Conservation (phyloP, 2,329 filamentous ascomycete species). For the Diaporthe sp. region DNA sequence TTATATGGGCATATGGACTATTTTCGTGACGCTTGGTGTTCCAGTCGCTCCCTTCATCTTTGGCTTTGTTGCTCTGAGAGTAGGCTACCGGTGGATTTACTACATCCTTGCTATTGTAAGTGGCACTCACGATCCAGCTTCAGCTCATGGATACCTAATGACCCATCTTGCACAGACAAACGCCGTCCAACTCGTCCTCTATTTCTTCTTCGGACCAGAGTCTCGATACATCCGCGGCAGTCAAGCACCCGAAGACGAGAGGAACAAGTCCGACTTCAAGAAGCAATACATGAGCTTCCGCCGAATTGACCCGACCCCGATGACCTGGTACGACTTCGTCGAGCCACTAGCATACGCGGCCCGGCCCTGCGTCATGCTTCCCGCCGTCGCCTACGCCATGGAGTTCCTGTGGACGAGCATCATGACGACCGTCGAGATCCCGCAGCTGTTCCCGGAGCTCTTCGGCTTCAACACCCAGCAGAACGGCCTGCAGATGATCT, state of each 20-base stretch:
- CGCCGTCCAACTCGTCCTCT: conserved; percentile 66
- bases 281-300: conserved; percentile 57
- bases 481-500: conserved; percentile 69
- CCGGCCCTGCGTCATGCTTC: conserved; percentile 62
- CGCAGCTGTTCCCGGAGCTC: conserved; percentile 66
- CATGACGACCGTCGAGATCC: conserved; percentile 69
- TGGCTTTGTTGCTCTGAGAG: conserved; percentile 61
- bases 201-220: conserved; percentile 67
- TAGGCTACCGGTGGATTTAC: conserved; percentile 70
- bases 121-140: background rate
- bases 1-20: conserved; percentile 71
- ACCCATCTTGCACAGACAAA: conserved; percentile 57
- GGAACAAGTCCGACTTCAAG: conserved; percentile 55
- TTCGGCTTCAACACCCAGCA: conserved; percentile 70
- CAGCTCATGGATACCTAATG: background rate
- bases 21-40: conserved; percentile 46
- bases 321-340: conserved; percentile 63
- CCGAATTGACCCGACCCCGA: conserved; percentile 65
- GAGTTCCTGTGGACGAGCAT: conserved; percentile 68
- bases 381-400: conserved; percentile 66
- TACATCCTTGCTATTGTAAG: conserved; percentile 67
- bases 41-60: conserved; percentile 52
- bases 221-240: conserved; percentile 64
- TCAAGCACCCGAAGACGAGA: conserved; percentile 38
- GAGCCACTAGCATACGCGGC: conserved; percentile 58